A percentile compares a stretch with the other conserved stretches of the same genome.
Conservation (phyloP, 2,329 filamentous ascomycete genomes). For the Penicillium sp. region DNA sequence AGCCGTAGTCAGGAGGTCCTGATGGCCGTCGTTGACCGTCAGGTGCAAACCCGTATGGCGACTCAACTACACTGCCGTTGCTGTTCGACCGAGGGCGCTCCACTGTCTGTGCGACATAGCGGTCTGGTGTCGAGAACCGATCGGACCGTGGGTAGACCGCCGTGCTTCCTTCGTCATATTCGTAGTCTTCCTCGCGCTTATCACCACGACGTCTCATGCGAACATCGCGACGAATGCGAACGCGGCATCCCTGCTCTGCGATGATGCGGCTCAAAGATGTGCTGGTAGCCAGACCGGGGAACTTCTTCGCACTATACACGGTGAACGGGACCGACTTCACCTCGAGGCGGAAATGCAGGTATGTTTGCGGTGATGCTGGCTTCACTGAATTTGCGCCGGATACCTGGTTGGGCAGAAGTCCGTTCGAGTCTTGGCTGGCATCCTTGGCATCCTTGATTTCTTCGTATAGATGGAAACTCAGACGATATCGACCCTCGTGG, state of each 20-base stretch:
- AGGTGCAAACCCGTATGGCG: constrained; percentile 43
- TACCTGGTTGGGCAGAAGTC: constrained; percentile 43
- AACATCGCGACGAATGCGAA: constrained; percentile 91
- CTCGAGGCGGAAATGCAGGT: constrained; percentile 83
- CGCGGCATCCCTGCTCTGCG: constrained; percentile 93
- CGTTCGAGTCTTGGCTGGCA: constrained; percentile 58
- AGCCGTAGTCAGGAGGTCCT: constrained; percentile 46
- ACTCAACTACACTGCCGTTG: constrained; percentile 56
- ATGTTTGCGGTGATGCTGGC: constrained; percentile 52
- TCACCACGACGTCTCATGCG: constrained; percentile 83
- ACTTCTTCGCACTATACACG: constrained; percentile 97
- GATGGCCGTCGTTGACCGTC: constrained; percentile 53
- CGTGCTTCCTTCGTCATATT: constrained; percentile 61
- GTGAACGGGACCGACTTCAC: constrained; percentile 85
- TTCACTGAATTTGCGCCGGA: constrained; percentile 35
- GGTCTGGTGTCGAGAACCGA: constrained; percentile 54
- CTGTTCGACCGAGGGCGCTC: constrained; percentile 63
- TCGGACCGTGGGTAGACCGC: constrained; percentile 49
- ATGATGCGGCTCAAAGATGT: constrained; percentile 86
- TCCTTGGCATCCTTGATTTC: constrained; percentile 85
- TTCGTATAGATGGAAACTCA: constrained; percentile 92
- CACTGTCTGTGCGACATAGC: constrained; percentile 48
- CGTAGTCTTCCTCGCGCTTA: constrained; percentile 68
- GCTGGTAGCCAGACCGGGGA: constrained; percentile 88
- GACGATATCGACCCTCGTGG: constrained; percentile 89